Conservation (phyloP, 2,329 filamentous ascomycete genomes). For the Amesomyces nigricolor region DNA sequence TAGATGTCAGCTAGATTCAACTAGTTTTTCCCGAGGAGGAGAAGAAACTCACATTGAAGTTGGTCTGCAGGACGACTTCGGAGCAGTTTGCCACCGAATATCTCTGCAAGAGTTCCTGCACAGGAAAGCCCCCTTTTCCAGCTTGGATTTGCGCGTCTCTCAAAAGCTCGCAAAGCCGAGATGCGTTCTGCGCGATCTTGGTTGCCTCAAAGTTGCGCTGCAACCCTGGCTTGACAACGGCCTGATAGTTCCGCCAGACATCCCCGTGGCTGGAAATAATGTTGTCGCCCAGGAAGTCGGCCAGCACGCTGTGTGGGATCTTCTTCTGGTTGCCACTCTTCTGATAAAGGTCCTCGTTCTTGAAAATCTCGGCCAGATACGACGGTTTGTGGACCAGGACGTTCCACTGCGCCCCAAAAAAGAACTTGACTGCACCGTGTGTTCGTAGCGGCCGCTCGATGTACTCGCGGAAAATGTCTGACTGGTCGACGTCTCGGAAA, state of each 20-base stretch:
- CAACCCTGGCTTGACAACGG: slow-evolving; percentile 17
- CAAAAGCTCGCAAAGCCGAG: slow-evolving; percentile 6
- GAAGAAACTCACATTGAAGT: slow-evolving; percentile 14
- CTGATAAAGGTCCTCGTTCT: slow-evolving; percentile 28
- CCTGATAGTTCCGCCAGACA: slow-evolving; percentile 14
- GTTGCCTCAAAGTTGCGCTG: slow-evolving; percentile 14
- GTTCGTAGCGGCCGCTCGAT: slow-evolving; percentile 34
- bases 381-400: slow-evolving; percentile 41
- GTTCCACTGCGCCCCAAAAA: slow-evolving; percentile 45
- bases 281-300: slow-evolving; percentile 21
- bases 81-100: slow-evolving; percentile 22
- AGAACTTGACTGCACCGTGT: slow-evolving; percentile 44
- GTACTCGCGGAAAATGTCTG: slow-evolving; percentile 36
- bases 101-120: slow-evolving; percentile 18
- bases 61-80: slow-evolving; percentile 16
- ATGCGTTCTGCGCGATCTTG: slow-evolving; percentile 14
- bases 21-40: neutral
- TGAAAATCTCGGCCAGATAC: slow-evolving; percentile 38
- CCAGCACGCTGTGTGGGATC: slow-evolving; percentile 19
- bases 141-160: slow-evolving; percentile 5
- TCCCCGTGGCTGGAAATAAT: slow-evolving; percentile 19
- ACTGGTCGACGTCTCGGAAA: slow-evolving; percentile 39
- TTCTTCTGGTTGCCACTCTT: slow-evolving; percentile 24
- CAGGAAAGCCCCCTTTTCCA: slow-evolving; percentile 8
- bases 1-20: neutral